Evolutionary conservation across 2,329 filamentous ascomycete genomes (phyloP).

Genomic region (Byssochlamys sp.): DNA sequence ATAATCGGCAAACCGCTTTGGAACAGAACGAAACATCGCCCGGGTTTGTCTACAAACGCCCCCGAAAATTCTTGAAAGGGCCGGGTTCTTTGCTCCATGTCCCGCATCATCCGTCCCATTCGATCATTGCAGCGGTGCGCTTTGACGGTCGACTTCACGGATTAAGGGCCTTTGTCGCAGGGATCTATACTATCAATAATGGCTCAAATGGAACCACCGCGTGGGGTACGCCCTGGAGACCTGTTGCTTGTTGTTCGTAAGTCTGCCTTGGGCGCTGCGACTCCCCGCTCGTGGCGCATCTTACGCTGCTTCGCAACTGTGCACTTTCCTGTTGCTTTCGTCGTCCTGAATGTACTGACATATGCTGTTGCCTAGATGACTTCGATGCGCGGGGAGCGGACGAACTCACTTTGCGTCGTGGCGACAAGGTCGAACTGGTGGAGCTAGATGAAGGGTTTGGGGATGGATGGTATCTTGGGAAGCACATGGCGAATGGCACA

Average conservation of each 20-base stretch:
- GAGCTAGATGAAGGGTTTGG: constrained; percentile 59
- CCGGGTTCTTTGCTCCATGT: constrained; percentile 19
- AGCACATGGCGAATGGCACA: constrained; percentile 32
- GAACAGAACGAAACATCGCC: background rate
- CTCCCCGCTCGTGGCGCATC: background rate
- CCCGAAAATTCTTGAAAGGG: background rate
- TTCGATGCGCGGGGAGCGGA: constrained; percentile 85
- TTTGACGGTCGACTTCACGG: constrained; percentile 4
- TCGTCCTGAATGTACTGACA: constrained; percentile 15
- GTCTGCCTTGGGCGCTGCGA: constrained; percentile 14
- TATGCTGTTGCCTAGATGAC: constrained; percentile 56
- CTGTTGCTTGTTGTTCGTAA: constrained; percentile 37
- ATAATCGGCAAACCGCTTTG: background rate
- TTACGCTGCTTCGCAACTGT: background rate
- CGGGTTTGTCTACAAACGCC: background rate
- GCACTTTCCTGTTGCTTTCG: background rate
- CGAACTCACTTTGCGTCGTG: constrained; percentile 79
- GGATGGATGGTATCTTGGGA: constrained; percentile 57
- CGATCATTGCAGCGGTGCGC: constrained; percentile 6
- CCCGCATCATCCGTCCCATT: constrained; percentile 16
- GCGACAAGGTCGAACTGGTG: constrained; percentile 53
- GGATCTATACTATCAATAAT: constrained; percentile 13
- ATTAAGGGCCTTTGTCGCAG: constrained; percentile 7
- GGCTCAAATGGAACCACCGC: constrained; percentile 26
- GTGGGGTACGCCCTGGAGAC: constrained; percentile 32